Base-by-base conservation (phyloP, 2,329 filamentous ascomycete genomes). In the Achaetomium macrosporum region DNA sequence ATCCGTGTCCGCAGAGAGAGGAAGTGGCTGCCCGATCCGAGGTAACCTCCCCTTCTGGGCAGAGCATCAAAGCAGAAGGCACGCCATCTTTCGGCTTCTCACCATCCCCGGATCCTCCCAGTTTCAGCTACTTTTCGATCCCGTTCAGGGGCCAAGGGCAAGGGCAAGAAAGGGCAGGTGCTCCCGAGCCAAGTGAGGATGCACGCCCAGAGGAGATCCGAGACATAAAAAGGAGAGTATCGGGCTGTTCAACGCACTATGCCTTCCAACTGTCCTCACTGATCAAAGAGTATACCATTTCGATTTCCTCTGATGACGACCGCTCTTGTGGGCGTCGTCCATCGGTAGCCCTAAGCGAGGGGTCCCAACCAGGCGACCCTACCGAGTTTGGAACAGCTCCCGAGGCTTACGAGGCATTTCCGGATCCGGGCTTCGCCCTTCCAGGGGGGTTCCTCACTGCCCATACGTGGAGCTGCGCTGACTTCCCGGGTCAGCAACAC, bases 361-460 rank as follows among this genome's bases (percentile, higher is more conserved):
- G 25, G 0, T 47, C 52, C 6, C 54, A 42, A 1, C 39, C 20
- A 2, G 53, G 19, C 2, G 42, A 50, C 8, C 17, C n/a, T 29
- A 33, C 31, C 13, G 47, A 57, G 1, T 19, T 19, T n/a, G 46
- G 50, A 3, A 8, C 31, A 1, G 20, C 20, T 16, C 10, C 42
- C 3, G 58, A 57, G 17, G 40, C 47, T 4, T 60, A 57, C 46
- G 58, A 61, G 45, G 51, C 56, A 1, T 62, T 60, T 41, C 61
- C 61, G 1, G 59, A 59, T 30, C 60, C 57, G 1, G 61, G 54
- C 4, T 62, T 68, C 45, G 67, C 72, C 5, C 60, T 81, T 5
- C 75, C 78, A 0, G 76, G 77, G 17, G 76, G 81, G 57, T 77
- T 78, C 36, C 64, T 81, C 7, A 68, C 61, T 31, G 57, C 63